phyloP scores from a whole-genome alignment of 768 basidiomycete species.

The Boletus sp. region DNA sequence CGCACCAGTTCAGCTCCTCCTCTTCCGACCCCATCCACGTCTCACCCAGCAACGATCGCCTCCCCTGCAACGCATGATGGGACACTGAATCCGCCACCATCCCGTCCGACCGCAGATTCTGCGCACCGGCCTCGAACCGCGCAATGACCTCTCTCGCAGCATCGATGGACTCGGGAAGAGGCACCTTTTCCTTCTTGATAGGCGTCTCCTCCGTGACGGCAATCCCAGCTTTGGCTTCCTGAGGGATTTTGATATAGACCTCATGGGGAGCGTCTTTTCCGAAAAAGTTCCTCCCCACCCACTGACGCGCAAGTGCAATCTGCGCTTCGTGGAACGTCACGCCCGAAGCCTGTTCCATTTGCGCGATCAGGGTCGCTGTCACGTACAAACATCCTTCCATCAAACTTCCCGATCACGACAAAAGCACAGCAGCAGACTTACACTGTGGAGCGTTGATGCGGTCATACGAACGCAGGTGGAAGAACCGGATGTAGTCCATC shows the following conservation, averaged over 20 bases:
- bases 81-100: constrained; percentile 73
- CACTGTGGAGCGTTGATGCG: constrained; percentile 77
- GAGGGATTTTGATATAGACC: constrained; percentile 57
- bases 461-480: constrained; percentile 90
- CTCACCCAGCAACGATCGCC: constrained; percentile 66
- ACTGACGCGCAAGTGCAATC: constrained; percentile 76
- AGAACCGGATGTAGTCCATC: constrained; percentile 86
- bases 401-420: constrained; percentile 24
- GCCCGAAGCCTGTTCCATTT: constrained; percentile 73
- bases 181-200: constrained; percentile 58
- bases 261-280: constrained; percentile 40
- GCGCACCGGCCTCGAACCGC: constrained; percentile 69
- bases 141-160: constrained; percentile 69
- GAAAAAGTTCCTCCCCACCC: constrained; percentile 55
- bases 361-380: constrained; percentile 49
- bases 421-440: constrained; percentile 29
- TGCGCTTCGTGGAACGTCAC: constrained; percentile 85
- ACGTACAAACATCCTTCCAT: background rate
- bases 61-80: constrained; percentile 74
- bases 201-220: constrained; percentile 52
- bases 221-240: constrained; percentile 48
- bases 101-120: constrained; percentile 53
- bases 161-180: constrained; percentile 62
- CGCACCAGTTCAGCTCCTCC: constrained; percentile 79
- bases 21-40: constrained; percentile 80